Evolutionary conservation across 129 eudicot species (phyloP).

Genomic region (Flaveria sonorensis): DNA sequence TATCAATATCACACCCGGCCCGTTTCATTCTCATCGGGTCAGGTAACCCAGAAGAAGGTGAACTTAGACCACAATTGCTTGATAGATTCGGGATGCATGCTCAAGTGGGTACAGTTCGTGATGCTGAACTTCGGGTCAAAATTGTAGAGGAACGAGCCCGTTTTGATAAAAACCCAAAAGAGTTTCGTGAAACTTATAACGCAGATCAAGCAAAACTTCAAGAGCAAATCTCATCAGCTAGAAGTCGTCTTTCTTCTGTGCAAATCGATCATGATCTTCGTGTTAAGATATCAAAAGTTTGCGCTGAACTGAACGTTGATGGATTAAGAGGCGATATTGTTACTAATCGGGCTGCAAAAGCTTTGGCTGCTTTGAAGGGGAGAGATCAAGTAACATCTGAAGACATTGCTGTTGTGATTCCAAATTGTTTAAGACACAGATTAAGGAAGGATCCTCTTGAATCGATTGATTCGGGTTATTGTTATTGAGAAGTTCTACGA

Average conservation of each 20-base stretch:
- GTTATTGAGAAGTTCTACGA: constrained; percentile 92
- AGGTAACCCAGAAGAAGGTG: constrained; percentile 89
- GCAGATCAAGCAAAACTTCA: constrained; percentile 76
- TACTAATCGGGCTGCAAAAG: constrained; percentile 84
- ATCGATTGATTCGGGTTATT: constrained; percentile 86
- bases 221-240: constrained; percentile 69
- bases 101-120: constrained; percentile 83
- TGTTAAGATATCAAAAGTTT: constrained; percentile 86
- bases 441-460: constrained; percentile 92
- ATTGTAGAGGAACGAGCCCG: constrained; percentile 88
- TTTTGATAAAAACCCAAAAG: constrained; percentile 78
- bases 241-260: constrained; percentile 61
- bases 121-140: constrained; percentile 88
- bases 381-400: constrained; percentile 78
- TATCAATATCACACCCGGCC: constrained; percentile 91
- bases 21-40: constrained; percentile 81
- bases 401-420: constrained; percentile 90
- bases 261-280: constrained; percentile 84
- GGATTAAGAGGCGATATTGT: constrained; percentile 93
- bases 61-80: constrained; percentile 80
- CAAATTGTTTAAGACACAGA: constrained; percentile 87
- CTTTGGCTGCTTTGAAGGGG: constrained; percentile 90
- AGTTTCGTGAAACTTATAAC: constrained; percentile 59
- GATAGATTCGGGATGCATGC: constrained; percentile 96
- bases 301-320: constrained; percentile 89